Conservation (phyloP, 2,329 filamentous ascomycete genomes). For the Colletotrichum caudatum region DNA sequence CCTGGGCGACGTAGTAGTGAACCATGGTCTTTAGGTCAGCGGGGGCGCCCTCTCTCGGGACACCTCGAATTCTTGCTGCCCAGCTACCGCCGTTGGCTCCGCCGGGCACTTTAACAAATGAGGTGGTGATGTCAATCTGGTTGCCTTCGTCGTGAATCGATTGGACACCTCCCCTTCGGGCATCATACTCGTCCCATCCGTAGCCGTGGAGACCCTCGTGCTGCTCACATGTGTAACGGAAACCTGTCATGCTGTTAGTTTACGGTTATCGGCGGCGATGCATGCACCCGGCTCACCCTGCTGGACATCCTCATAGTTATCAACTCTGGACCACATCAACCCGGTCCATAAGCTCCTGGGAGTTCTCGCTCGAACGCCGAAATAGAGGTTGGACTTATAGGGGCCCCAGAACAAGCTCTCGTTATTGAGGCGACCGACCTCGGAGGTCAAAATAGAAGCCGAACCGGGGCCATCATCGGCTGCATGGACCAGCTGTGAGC, state of each 20-base stretch:
- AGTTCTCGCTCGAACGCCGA: conserved; percentile 85
- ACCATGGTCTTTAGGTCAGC: conserved; percentile 79
- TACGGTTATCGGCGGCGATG: neutral
- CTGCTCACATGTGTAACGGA: conserved; percentile 96
- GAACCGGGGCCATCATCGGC: conserved; percentile 40
- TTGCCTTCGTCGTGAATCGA: conserved; percentile 92
- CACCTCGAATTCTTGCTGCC: conserved; percentile 89
- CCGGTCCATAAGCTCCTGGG: conserved; percentile 85
- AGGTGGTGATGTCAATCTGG: conserved; percentile 88
- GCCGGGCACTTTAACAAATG: conserved; percentile 92
- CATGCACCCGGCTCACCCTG: conserved; percentile 67
- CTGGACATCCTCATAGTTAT: conserved; percentile 81
- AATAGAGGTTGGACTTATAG: conserved; percentile 94
- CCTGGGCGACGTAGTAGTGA: conserved; percentile 84
- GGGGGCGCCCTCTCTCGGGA: conserved; percentile 76
- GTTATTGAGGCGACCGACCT: conserved; percentile 72
- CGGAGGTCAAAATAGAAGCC: conserved; percentile 57
- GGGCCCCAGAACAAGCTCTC: conserved; percentile 95
- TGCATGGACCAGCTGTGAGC: conserved; percentile 41
- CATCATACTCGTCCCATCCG: conserved; percentile 98
- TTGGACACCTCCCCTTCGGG: conserved; percentile 86
- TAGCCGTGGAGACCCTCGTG: conserved; percentile 94
- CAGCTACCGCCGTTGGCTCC: conserved; percentile 89
- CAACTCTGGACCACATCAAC: conserved; percentile 89
- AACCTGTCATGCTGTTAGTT: conserved; percentile 65